phyloP scores from a whole-genome alignment of 805 yeast species.

The Suhomyces pyralidae region DNA sequence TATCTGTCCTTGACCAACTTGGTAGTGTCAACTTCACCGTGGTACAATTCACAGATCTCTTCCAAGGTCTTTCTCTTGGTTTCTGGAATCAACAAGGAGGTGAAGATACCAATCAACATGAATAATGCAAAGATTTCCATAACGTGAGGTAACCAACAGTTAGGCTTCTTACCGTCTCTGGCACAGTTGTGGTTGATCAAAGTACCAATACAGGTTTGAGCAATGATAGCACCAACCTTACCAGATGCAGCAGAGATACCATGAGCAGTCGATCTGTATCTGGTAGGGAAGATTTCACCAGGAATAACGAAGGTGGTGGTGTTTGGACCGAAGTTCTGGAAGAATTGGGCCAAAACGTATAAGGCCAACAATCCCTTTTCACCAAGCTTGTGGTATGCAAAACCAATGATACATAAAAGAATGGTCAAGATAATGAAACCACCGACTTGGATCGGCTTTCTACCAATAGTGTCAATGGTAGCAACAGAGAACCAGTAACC shows the following conservation, averaged over 20 bases:
- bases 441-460: slow-evolving; percentile 76
- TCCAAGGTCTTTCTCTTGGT: slow-evolving; percentile 90
- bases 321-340: slow-evolving; percentile 92
- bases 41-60: slow-evolving; percentile 74
- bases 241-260: slow-evolving; percentile 93
- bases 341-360: slow-evolving; percentile 79
- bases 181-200: slow-evolving; percentile 77
- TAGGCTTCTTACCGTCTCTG: slow-evolving; percentile 36
- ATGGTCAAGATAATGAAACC: slow-evolving; percentile 73
- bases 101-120: slow-evolving; percentile 76
- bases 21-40: slow-evolving; percentile 65
- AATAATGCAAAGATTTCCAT: slow-evolving; percentile 92
- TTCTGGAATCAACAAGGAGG: slow-evolving; percentile 76
- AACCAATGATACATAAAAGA: slow-evolving; percentile 77
- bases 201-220: slow-evolving; percentile 85
- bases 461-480: slow-evolving; percentile 75
- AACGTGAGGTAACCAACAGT: slow-evolving; percentile 87
- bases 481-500: slow-evolving; percentile 89
- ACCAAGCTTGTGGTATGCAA: slow-evolving; percentile 70
- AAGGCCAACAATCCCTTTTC: slow-evolving; percentile 70
- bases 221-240: slow-evolving; percentile 90
- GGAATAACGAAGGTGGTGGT: slow-evolving; percentile 88
- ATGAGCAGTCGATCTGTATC: slow-evolving; percentile 94
- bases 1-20: slow-evolving; percentile 40
- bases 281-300: slow-evolving; percentile 90